These are phyloP conservation scores for Pochonia chlamydosporia DNA, from an alignment of 2,329 filamentous ascomycete genomes.

Conservation along the genomic window DNA sequence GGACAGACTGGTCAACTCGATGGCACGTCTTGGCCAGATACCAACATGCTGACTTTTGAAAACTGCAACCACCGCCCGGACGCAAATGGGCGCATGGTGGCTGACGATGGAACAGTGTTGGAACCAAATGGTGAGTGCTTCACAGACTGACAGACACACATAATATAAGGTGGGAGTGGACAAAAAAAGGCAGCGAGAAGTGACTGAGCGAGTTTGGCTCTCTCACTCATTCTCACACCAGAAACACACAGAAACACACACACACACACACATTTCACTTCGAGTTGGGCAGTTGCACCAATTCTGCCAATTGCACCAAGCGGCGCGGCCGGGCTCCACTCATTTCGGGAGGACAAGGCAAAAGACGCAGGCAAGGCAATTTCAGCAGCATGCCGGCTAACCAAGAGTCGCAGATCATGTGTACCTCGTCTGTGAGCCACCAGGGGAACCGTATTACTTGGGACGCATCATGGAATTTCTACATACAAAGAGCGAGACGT, in stretches of 20 bases:
- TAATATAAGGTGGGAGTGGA: background rate
- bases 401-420: constrained; percentile 57
- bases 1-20: constrained; percentile 29
- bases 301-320: constrained; percentile 7
- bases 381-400: constrained; percentile 10
- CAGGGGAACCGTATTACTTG: constrained; percentile 95
- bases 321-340: constrained; percentile 10
- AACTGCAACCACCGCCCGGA: constrained; percentile 62
- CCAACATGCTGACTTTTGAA: constrained; percentile 87
- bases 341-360: constrained; percentile 5
- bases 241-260: no score
- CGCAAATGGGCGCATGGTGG: constrained; percentile 66
- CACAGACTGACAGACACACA: background rate
- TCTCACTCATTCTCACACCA: no score
- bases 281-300: background rate
- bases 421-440: constrained; percentile 94
- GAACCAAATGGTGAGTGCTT: constrained; percentile 71
- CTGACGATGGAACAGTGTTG: constrained; percentile 85
- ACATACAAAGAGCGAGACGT: constrained; percentile 68
- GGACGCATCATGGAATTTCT: constrained; percentile 98
- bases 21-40: constrained; percentile 48
- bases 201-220: no score
- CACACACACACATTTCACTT: no score
- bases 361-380: constrained; percentile 20
- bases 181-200: no score